A percentile compares a stretch with the other conserved stretches of the same genome.
Evolutionary conservation across 352 stramenopile species (phyloP).

Genomic region (Phytophthora sp.): DNA sequence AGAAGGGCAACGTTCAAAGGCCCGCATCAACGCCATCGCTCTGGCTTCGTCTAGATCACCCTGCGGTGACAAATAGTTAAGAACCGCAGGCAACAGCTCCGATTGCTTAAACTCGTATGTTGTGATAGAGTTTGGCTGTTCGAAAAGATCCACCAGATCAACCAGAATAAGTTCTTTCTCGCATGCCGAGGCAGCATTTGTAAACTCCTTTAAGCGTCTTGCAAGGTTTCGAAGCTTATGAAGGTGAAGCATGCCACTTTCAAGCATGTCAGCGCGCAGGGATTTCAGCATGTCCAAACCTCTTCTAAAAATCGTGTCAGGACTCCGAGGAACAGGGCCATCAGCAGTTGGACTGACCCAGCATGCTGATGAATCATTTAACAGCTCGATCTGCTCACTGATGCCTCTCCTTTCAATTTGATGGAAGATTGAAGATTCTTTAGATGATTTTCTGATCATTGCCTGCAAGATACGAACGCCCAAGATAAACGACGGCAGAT

Average conservation of each 20-base stretch:
- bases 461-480: constrained; percentile 77
- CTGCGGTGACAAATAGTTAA: constrained; percentile 54
- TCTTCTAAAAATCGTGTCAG: constrained; percentile 62
- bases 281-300: constrained; percentile 58
- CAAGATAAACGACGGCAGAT: constrained; percentile 71
- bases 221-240: constrained; percentile 79
- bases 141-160: constrained; percentile 80
- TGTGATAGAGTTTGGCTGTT: constrained; percentile 78
- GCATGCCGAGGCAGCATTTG: constrained; percentile 17
- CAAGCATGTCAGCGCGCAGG: constrained; percentile 68
- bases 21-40: constrained; percentile 40
- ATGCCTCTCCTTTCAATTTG: constrained; percentile 87
- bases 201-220: constrained; percentile 58
- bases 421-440: constrained; percentile 68
- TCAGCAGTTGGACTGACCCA: constrained; percentile 34
- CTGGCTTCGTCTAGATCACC: constrained; percentile 41
- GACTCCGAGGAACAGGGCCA: constrained; percentile 6
- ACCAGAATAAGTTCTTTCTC: constrained; percentile 66
- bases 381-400: constrained; percentile 68
- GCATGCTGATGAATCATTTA: constrained; percentile 50
- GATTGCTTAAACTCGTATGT: constrained; percentile 89
- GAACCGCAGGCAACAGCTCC: constrained; percentile 65
- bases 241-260: constrained; percentile 78
- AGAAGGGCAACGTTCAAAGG: constrained; percentile 54
- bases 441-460: constrained; percentile 64